Evolutionary conservation across 2,329 filamentous ascomycete species (phyloP).

Genomic region (Penicillium aurantiogriseum): DNA sequence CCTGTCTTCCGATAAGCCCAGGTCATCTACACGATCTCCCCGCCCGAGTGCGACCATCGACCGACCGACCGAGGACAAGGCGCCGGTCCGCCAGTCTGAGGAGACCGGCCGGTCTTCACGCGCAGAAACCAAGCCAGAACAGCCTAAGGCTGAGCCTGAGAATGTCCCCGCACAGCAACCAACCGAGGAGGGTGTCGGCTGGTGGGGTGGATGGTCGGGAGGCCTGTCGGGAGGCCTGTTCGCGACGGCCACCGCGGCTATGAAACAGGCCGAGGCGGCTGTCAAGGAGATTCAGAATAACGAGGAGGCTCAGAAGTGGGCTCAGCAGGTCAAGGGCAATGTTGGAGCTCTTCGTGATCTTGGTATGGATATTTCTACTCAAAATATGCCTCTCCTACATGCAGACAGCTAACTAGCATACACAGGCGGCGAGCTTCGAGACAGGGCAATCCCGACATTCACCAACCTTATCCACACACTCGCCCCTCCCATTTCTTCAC

Average conservation of each 20-base stretch:
- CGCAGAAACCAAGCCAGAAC: slow-evolving; percentile 67
- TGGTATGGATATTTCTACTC: slow-evolving; percentile 52
- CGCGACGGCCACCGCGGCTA: slow-evolving; percentile 68
- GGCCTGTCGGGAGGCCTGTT: slow-evolving; percentile 74
- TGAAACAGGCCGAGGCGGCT: slow-evolving; percentile 88
- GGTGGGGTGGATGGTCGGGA: slow-evolving; percentile 64
- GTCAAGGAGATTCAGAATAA: slow-evolving; percentile 96
- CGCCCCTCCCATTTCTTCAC: slow-evolving; percentile 91
- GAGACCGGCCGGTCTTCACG: slow-evolving; percentile 73
- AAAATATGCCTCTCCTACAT: not conserved
- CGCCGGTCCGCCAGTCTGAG: slow-evolving; percentile 65
- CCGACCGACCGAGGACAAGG: slow-evolving; percentile 65
- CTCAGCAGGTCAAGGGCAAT: slow-evolving; percentile 88
- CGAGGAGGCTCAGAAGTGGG: slow-evolving; percentile 94
- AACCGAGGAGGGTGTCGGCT: slow-evolving; percentile 62
- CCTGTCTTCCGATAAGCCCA: slow-evolving; percentile 48
- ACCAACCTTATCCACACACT: slow-evolving; percentile 92
- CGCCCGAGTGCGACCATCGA: slow-evolving; percentile 54
- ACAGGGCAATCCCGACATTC: slow-evolving; percentile 88
- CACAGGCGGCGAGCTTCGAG: slow-evolving; percentile 79
- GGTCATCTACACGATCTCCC: slow-evolving; percentile 55
- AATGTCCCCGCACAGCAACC: slow-evolving; percentile 50
- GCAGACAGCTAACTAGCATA: slow-evolving; percentile 1
- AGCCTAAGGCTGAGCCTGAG: slow-evolving; percentile 35
- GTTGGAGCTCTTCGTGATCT: slow-evolving; percentile 73